These are phyloP conservation scores for Hypomontagnella monticulosa DNA, from an alignment of 495 filamentous ascomycete genomes.

Conservation along the genomic window DNA sequence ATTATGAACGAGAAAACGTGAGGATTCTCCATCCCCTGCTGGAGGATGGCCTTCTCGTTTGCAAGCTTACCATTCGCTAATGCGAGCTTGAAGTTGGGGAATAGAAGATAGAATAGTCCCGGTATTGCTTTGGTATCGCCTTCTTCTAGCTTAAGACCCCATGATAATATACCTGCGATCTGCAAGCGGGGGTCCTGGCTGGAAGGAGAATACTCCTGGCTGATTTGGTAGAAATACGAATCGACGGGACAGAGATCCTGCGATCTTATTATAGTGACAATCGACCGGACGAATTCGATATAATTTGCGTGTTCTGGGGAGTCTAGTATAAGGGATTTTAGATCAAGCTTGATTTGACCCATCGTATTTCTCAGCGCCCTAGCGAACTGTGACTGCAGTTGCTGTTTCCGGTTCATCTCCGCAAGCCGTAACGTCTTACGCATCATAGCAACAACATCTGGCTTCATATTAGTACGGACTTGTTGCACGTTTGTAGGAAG, in stretches of 20 bases:
- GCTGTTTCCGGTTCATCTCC: constrained; percentile 27
- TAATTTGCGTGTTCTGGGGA: constrained; percentile 50
- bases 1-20: constrained; percentile 57
- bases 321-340: constrained; percentile 46
- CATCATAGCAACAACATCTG: constrained; percentile 53
- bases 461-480: constrained; percentile 25
- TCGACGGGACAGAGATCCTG: constrained; percentile 57
- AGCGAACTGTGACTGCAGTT: constrained; percentile 48
- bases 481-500: neutral
- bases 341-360: constrained; percentile 59
- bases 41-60: constrained; percentile 52
- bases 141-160: constrained; percentile 57
- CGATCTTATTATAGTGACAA: constrained; percentile 58
- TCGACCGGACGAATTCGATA: constrained; percentile 55
- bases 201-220: constrained; percentile 58
- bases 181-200: constrained; percentile 60
- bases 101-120: constrained; percentile 61
- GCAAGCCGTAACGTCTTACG: constrained; percentile 49
- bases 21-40: constrained; percentile 51
- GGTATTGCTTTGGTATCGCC: constrained; percentile 52
- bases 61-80: constrained; percentile 52
- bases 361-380: constrained; percentile 52
- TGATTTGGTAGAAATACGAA: constrained; percentile 59
- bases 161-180: constrained; percentile 58
- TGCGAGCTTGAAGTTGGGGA: constrained; percentile 61